Evolutionary conservation across 2,329 filamentous ascomycete genomes (phyloP), one percentile per base, ranked within the genome.

Genomic region (Monascus ruber): DNA sequence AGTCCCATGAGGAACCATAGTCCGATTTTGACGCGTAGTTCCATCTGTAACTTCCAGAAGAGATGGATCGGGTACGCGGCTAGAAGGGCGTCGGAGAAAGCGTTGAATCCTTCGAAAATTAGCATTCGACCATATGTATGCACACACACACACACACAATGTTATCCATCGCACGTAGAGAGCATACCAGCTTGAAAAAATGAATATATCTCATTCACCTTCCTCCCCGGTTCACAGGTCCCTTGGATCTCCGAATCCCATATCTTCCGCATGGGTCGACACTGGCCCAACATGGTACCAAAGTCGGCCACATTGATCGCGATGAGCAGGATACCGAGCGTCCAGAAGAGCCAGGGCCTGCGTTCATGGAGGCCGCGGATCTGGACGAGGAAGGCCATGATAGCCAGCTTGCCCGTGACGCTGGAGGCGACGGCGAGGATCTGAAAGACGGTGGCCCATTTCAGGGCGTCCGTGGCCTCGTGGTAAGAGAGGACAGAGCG

Each of bases 381-480:
- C 32, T 48, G 47, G 4, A 53, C 17, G 24, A 54, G 37, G 26
- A 54, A 52, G 17, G 46, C 43, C 26, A 55, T 42, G 37, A 53
- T 48, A 27, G 51, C 48, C 32, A 47, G 39, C 35, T 52, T 56
- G 24, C 48, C 47, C 6, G 46, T 34, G 31, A 43, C 43, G 33
- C 45, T 48, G 2, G 51, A 43, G 10, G 45, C 39, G n/a, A 51
- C 44, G n/a, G 44, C 42, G 2, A 56, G 39, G n/a, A 50, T 33
- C 27, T 49, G 47, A 10, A 47, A 49, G 5, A 53, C 45, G 48
- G 52, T 55, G 24, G 38, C 37, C 43, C 43, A 54, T 25, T 48
- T 42, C 33, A 43, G 35, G 6, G 42, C 44, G 11, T 40, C 35
- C 7, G 45, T 39, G 11, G 38, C 34, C 10, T 50, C 36, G 1